Evolutionary conservation across 371 early-diverging fungal species (phyloP).

Genomic region (Modicella reniformis): DNA sequence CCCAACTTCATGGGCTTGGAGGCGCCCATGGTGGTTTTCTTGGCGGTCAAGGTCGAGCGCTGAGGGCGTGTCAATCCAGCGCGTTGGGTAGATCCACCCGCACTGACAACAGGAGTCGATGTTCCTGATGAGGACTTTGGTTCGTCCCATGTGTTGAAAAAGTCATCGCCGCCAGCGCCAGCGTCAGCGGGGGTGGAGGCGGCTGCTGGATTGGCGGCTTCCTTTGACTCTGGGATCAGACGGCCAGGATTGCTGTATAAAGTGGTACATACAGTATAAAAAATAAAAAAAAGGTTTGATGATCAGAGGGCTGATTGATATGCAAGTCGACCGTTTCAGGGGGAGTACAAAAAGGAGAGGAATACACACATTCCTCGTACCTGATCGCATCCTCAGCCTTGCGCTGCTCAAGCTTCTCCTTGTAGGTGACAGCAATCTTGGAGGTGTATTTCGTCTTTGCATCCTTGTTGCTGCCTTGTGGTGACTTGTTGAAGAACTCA

Average conservation of each 20-base stretch:
- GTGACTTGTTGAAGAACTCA: constrained; percentile 79
- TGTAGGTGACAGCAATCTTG: constrained; percentile 82
- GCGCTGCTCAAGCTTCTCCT: constrained; percentile 79
- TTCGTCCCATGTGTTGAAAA: constrained; percentile 56
- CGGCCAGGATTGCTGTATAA: constrained; percentile 42
- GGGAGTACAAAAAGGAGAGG: constrained; percentile 45
- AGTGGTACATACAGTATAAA: no score
- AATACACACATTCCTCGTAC: constrained; percentile 65
- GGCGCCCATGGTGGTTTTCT: constrained; percentile 56
- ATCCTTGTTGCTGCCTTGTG: constrained; percentile 65
- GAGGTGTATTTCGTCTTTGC: constrained; percentile 87
- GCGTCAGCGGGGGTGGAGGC: constrained; percentile 15
- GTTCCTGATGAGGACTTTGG: constrained; percentile 50
- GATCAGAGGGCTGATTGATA: background rate
- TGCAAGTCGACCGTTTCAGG: constrained; percentile 26
- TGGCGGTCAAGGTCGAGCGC: constrained; percentile 53
- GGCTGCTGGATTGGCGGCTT: constrained; percentile 29
- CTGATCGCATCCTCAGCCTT: constrained; percentile 79
- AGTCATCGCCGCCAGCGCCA: constrained; percentile 46
- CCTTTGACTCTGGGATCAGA: constrained; percentile 31
- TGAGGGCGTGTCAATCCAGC: constrained; percentile 51
- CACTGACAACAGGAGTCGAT: constrained; percentile 42
- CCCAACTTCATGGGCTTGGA: constrained; percentile 82
- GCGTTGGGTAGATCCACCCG: constrained; percentile 40
- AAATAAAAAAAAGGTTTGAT: background rate